Conservation (phyloP, 2,329 filamentous ascomycete species). For the Raffaelea deltoideospora region DNA sequence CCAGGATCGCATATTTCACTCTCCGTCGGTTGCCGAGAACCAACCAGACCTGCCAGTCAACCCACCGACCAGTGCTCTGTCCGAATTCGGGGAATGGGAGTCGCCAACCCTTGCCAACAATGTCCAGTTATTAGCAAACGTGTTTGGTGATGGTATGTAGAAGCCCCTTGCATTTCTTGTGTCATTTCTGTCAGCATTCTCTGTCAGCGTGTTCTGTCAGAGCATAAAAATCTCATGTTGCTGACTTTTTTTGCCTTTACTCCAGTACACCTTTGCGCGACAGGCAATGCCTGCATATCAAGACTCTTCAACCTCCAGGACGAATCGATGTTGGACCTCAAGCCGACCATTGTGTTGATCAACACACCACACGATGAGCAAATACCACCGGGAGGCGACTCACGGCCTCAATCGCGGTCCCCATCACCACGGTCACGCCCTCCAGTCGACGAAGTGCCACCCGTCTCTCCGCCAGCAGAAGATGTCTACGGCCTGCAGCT, state of each 20-base stretch:
- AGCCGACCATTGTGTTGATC: slow-evolving; percentile 41
- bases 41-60: slow-evolving; percentile 5
- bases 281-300: slow-evolving; percentile 36
- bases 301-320: slow-evolving; percentile 38
- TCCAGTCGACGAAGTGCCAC: slow-evolving; percentile 17
- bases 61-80: too few species aligned
- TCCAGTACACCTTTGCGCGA: slow-evolving; percentile 38
- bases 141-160: slow-evolving; percentile 38
- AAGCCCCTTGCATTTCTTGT: neutral
- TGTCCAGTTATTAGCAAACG: slow-evolving; percentile 32
- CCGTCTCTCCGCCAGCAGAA: slow-evolving; percentile 21
- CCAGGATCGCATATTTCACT: slow-evolving; percentile 27
- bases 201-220: too few species aligned
- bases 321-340: slow-evolving; percentile 32
- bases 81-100: slow-evolving; percentile 20
- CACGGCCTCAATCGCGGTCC: slow-evolving; percentile 14
- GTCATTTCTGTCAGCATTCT: too few species aligned
- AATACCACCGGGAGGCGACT: slow-evolving; percentile 17
- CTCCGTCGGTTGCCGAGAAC: slow-evolving; percentile 11
- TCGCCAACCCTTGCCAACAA: slow-evolving; percentile 27
- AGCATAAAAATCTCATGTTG: neutral
- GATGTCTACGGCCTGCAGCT: slow-evolving; percentile 40
- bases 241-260: neutral
- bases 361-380: slow-evolving; percentile 38
- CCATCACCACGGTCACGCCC: slow-evolving; percentile 28